A percentile compares a stretch with the other conserved stretches of the same genome.
These are phyloP conservation scores for Trichoderma sp. DNA, from an alignment of 2,329 filamentous ascomycete species.

Conservation along the genomic window DNA sequence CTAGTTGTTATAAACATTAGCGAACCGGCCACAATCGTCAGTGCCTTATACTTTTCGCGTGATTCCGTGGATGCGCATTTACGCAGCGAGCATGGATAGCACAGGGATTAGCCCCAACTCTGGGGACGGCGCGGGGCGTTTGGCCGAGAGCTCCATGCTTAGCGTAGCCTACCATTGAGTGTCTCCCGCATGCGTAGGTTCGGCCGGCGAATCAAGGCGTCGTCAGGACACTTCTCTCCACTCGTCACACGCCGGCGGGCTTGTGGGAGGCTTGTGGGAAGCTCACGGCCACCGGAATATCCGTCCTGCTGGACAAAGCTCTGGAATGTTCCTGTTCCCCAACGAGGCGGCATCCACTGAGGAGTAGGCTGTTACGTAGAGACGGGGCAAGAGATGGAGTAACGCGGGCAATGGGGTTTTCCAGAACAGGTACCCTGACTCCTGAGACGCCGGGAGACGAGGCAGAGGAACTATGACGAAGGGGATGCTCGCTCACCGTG, in stretches of 20 bases:
- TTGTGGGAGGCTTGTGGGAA: not conserved
- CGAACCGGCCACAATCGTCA: slow-evolving; percentile 8
- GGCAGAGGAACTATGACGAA: not conserved
- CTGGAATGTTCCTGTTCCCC: slow-evolving; percentile 15
- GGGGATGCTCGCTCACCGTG: slow-evolving; percentile 5
- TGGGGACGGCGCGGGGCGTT: slow-evolving; percentile 20
- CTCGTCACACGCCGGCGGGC: slow-evolving; percentile 6
- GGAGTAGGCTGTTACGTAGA: slow-evolving; percentile 7
- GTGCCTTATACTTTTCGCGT: slow-evolving; percentile 16
- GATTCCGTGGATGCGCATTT: slow-evolving; percentile 10
- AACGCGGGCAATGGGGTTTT: not conserved
- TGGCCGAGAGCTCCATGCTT: slow-evolving; percentile 21
- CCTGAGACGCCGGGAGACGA: not conserved
- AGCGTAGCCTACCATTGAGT: slow-evolving; percentile 12
- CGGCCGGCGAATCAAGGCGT: slow-evolving; percentile 5
- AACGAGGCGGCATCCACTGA: slow-evolving; percentile 8
- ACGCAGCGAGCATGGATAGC: slow-evolving; percentile 1
- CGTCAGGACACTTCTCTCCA: not conserved
- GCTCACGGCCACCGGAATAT: slow-evolving; percentile 12
- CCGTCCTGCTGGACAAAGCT: slow-evolving; percentile 3
- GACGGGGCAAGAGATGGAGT: slow-evolving; percentile 1
- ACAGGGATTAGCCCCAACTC: slow-evolving; percentile 21
- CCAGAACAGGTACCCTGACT: not conserved
- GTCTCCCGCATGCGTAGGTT: not conserved
- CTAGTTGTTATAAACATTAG: slow-evolving; percentile 33